Evolutionary conservation across 768 basidiomycete genomes (phyloP).

Genomic region (Boletus coccyginus): DNA sequence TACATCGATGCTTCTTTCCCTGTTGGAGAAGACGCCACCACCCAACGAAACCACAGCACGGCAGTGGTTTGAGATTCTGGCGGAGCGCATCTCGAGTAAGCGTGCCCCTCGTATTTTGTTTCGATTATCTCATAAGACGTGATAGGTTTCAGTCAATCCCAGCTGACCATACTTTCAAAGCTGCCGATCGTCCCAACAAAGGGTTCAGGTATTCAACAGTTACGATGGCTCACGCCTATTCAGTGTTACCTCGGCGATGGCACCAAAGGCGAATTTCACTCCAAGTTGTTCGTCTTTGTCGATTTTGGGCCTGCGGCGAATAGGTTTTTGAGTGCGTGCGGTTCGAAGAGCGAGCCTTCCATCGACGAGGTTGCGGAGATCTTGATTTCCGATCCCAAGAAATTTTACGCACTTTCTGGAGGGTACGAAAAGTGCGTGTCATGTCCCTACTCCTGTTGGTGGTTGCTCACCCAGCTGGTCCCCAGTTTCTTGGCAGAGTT

Average conservation of each 20-base stretch:
- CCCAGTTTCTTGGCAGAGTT: constrained; percentile 79
- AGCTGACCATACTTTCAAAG: constrained; percentile 57
- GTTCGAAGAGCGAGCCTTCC: constrained; percentile 84
- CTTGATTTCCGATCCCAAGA: constrained; percentile 62
- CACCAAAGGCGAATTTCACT: constrained; percentile 59
- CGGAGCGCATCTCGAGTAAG: constrained; percentile 59
- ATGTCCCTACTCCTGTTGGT: not conserved
- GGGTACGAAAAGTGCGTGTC: constrained; percentile 61
- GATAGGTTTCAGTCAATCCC: constrained; percentile 55
- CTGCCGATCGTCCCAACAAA: constrained; percentile 66
- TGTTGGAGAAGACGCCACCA: constrained; percentile 62
- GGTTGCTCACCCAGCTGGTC: not conserved
- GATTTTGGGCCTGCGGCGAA: constrained; percentile 85
- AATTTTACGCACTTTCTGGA: constrained; percentile 69
- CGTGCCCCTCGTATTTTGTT: constrained; percentile 5
- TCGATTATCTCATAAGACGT: not conserved
- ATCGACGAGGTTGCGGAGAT: constrained; percentile 77
- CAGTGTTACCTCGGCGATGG: constrained; percentile 69
- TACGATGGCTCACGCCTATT: constrained; percentile 52
- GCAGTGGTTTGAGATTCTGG: constrained; percentile 66
- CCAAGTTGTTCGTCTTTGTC: constrained; percentile 82
- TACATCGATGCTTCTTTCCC: constrained; percentile 51
- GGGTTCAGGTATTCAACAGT: constrained; percentile 28
- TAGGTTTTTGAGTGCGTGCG: constrained; percentile 80
- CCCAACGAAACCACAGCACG: constrained; percentile 50